Evolutionary conservation across 345 rosid species (phyloP), one percentile per base, ranked within the genome.

Genomic region (Reutealis trisperma): DNA sequence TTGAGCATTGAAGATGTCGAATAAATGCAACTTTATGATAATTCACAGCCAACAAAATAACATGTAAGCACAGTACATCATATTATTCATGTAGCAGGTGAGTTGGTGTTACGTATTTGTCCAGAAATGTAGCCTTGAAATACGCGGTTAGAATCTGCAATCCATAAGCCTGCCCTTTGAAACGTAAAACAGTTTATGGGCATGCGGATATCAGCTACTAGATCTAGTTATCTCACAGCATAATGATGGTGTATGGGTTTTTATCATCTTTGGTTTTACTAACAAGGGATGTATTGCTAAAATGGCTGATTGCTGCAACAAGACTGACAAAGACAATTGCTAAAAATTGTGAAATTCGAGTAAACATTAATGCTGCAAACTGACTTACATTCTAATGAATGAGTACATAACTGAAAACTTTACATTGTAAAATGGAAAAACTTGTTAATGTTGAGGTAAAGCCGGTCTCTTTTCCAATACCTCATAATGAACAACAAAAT

Each of bases 381-480:
- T 70, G 73, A 78, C 76, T 70, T 32, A 58, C 77, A 16, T 73
- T 80, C 86, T 85, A 79, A 72, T 78, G 78, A 83, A 73, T 83
- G 84, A 71, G 77, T 67, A 60, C 81, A 81, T 61, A 42, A 47
- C 73, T 57, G 69, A 74, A 47, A 78, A 81, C 87, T 93, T 93
- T 89, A 92, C 97, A 90, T 42, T 80, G 85, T 62, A 83, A 51
- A 82, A 81, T 75, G 27, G 72, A 82, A 87, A 84, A 73, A 75
- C 72, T 60, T 67, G 84, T 82, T 79, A 96, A 84, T 86, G 98
- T 74, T 89, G 97, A 70, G 94, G 97, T 80, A 92, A 83, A 75
- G 81, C 83, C 61, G 96, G 97, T 92, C 90, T 90, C 93, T 96
- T 94, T 89, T 94, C 99, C 88, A 94, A 71, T 78, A 79, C 76